Conservation (phyloP, 306 rosid genomes). For the Arachis stenosperma region DNA sequence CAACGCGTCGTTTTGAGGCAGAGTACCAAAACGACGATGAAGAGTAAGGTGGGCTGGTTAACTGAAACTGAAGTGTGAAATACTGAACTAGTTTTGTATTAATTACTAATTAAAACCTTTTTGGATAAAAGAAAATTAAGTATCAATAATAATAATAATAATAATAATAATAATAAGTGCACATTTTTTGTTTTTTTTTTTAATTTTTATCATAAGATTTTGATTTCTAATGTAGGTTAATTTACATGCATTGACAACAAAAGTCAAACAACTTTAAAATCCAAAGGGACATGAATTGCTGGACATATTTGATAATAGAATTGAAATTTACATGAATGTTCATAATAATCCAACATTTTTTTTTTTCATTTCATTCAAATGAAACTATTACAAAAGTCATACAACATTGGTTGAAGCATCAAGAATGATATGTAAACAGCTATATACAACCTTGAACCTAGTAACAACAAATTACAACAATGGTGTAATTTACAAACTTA, state of each 20-base stretch:
- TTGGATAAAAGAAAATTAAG: no score
- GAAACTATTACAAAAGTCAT: background rate
- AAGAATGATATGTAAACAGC: background rate
- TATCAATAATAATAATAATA: no score
- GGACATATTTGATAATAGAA: background rate
- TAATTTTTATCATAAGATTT: no score
- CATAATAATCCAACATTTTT: background rate
- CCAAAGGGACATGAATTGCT: background rate
- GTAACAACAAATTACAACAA: background rate
- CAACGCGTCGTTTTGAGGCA: no score
- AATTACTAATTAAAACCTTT: no score
- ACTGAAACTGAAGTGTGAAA: background rate
- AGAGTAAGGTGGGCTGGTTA: background rate
- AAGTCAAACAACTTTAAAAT: no score
- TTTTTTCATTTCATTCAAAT: background rate
- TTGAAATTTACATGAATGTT: background rate
- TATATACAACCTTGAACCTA: background rate
- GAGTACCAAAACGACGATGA: background rate
- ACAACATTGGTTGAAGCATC: background rate
- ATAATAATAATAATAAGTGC: no score
- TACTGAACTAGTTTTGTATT: no score
- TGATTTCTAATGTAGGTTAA: no score
- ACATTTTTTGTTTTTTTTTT: no score
- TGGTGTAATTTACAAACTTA: constrained; percentile 16
- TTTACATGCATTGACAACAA: no score